Percentiles rank a stretch among this genome's conserved stretches.
These are phyloP conservation scores for Pythium insidiosum DNA, from an alignment of 352 stramenopile genomes.

Conservation along the genomic window DNA sequence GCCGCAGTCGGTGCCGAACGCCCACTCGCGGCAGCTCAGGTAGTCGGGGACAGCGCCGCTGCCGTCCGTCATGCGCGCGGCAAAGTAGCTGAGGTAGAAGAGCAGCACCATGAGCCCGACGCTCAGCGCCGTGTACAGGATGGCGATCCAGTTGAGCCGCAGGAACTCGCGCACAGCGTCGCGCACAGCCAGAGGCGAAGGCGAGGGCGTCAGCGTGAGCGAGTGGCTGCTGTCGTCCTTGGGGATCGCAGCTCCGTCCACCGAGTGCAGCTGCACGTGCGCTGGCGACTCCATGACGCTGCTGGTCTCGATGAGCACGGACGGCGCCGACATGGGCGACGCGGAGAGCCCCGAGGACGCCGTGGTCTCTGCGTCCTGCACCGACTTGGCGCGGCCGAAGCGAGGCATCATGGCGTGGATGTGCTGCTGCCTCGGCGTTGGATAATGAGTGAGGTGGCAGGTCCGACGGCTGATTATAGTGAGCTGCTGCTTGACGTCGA, in stretches of 20 bases:
- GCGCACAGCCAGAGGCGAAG: background rate
- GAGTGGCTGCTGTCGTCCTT: background rate
- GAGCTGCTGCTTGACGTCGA: too few species aligned
- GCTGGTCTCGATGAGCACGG: background rate
- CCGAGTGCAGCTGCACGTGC: background rate
- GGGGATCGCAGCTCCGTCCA: too few species aligned
- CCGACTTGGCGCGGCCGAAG: too few species aligned
- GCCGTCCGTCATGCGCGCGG: slow-evolving; percentile 41
- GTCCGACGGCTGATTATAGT: too few species aligned
- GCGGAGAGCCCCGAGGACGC: too few species aligned
- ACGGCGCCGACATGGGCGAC: background rate
- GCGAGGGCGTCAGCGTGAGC: slow-evolving; percentile 5
- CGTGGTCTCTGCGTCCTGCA: too few species aligned
- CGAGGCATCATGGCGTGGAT: too few species aligned
- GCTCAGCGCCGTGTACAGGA: slow-evolving; percentile 38
- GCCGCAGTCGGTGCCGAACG: slow-evolving; percentile 49
- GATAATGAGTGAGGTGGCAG: too few species aligned
- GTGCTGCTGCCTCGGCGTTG: background rate
- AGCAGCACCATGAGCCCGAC: slow-evolving; percentile 42
- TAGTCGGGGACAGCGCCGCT: slow-evolving; percentile 30
- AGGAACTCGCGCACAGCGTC: slow-evolving; percentile 9
- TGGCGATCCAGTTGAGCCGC: slow-evolving; percentile 22
- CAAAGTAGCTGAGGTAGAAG: slow-evolving; percentile 73
- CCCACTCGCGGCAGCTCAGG: slow-evolving; percentile 60
- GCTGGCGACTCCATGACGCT: too few species aligned